Evolutionary conservation across 2,329 filamentous ascomycete genomes (phyloP), one percentile per base, ranked within the genome.

Genomic region (Ascochyta fabae): DNA sequence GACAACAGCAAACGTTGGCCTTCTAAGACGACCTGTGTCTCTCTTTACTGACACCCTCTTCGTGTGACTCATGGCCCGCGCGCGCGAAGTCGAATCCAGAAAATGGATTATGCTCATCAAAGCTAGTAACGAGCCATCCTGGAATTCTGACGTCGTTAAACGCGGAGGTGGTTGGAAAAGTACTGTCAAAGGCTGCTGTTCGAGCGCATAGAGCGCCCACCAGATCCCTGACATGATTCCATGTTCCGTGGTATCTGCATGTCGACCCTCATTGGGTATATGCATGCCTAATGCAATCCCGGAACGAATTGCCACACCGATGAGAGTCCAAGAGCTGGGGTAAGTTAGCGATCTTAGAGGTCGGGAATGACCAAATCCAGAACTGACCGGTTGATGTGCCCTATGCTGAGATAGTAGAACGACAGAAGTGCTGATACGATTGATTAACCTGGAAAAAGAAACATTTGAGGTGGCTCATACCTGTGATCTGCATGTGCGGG

Each of bases 171-270:
- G 38, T 6, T 4, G 15, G 4, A 13, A 36, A 40, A 1, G 27
- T 8, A 16, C 22, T 6, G 1, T 23, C 10, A 24, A 31, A 45
- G 6, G n/a, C 23, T 73, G 60, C 15, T 66, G 63, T 54, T 79
- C 77, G 15, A 76, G 50, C 3, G 67, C 67, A 50, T 71, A 75
- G 19, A 78, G 53, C n/a, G 69, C 71, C 73, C 77, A 77, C 77
- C 77, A 79, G 19, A 75, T 68, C 29, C 72, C 69, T 19, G 68
- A 62, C 24, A 75, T 53, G 3, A 68, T 58, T 55, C 78, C 76
- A 49, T 71, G 75, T 29, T 68, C 60, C 4, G 65, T 54, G 6
- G 63, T 58, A 13, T 61, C 56, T 22, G 68, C 53, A 3, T 58
- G 56, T 6, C 60, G 58, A 39, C 68, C 68, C 29, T 71, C 64